Base-by-base conservation (phyloP, 176 grass and related monocot genomes). In the Eragrostis curvula region DNA sequence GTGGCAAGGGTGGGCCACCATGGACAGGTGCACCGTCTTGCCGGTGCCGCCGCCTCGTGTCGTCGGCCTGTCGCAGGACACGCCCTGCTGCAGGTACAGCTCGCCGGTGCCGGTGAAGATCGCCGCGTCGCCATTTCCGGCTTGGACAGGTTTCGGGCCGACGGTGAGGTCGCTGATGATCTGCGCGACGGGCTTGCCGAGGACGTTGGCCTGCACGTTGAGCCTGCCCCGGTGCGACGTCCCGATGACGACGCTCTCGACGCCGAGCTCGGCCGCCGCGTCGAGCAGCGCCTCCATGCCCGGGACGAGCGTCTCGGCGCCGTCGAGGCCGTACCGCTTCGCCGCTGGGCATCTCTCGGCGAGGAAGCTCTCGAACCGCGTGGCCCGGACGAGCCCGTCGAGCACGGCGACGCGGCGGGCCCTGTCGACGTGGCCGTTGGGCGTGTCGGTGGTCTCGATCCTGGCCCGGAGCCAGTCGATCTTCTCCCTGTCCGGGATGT, bases 281-380 rank as follows among this genome's bases (percentile, higher is more conserved):
- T 98, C 95, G 0, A 98, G 93, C 90, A 98, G 91, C 81, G 94
- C 95, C 66, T 98, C 92, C 95, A 98, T 98, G 23, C 95, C 95
- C 4, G 95, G 95, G 53, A 98, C 92, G 20, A 98, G 86, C 5
- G 95, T 98, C 80, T 98, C 95, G 0, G 86, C 92, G 7, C 95
- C 95, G 80, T 93, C 92, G 10, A 98, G 92, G 50, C 95, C 95
- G 14, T 94, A 98, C 52, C 95, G 52, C 84, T 98, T 98, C 24
- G 95, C 95, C 1, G 90, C 87, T 49, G 95, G 88, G 90, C 95
- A 98, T 73, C 91, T 94, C 71, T 88, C 91, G 55, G 90, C 95
- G 12, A 98, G 85, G 84, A 94, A 98, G 73, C 94, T 98, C 84
- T 98, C 95, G 20, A 98, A 94, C 62, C 89, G 90, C 29, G 95